Conservation (phyloP, 140 eudicot genomes). For the Stevia rebaudiana region DNA sequence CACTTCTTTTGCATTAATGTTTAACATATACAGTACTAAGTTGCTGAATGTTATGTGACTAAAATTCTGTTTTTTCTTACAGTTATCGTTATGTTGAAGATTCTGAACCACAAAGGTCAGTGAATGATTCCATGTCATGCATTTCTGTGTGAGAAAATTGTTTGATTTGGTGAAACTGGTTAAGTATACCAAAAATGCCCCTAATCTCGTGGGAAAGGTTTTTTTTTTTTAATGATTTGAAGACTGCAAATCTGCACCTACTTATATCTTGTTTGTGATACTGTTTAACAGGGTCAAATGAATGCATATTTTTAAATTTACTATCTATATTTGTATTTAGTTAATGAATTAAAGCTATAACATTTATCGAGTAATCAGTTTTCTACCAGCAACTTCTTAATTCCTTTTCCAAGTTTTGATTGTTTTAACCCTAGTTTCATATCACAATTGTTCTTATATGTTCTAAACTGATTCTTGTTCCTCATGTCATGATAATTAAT, state of each 20-base stretch:
- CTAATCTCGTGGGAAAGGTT: no score
- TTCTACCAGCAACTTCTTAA: not conserved
- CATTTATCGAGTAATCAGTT: not conserved
- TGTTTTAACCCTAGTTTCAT: not conserved
- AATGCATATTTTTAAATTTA: not conserved
- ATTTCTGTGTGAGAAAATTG: not conserved
- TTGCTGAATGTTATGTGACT: conserved; percentile 3
- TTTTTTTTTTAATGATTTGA: not conserved
- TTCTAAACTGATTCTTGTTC: not conserved
- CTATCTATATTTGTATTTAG: not conserved
- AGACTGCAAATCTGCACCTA: not conserved
- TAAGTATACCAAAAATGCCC: not conserved
- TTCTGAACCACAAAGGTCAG: conserved; percentile 49
- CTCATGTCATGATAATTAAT: not conserved
- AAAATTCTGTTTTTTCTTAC: not conserved
- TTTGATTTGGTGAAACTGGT: not conserved
- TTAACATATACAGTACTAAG: not conserved
- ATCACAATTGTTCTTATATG: not conserved
- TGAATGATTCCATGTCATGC: not conserved
- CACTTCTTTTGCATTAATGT: not conserved
- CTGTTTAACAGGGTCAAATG: not conserved
- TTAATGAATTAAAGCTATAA: not conserved
- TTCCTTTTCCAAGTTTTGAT: not conserved
- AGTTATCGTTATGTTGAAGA: conserved; percentile 66
- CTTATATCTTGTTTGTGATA: not conserved